Base-by-base conservation (phyloP, 2,329 filamentous ascomycete species). In the Fusarium anthophilum region DNA sequence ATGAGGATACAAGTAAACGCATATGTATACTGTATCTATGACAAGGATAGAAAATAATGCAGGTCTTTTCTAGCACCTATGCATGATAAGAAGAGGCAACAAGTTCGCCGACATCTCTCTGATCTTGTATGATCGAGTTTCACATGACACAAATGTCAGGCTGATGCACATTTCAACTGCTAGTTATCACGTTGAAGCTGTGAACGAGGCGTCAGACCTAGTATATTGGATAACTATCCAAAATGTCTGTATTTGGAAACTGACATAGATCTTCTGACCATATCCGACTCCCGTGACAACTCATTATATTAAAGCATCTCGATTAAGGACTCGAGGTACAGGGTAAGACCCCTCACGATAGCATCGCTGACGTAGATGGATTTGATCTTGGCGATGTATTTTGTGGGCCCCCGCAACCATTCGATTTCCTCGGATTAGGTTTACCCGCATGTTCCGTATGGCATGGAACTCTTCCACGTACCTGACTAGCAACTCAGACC, bases 351-450 rank as follows among this genome's bases (percentile, higher is more conserved):
- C 22, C 56, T 66, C 63, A 30, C 37, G 72, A 74, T 66, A 56
- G 68, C 65, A 41, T 72, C 72, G 56, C 68, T 74, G 72, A 75
- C 72, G 72, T 74, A 65, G 55, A n/a, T 39, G 54, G 14, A 37
- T 35, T 68, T 38, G 24, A 53, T n/a, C 39, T 39, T 50, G 60
- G 44, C 43, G 28, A 37, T 47, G 28, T n/a, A n/a, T 39, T 26
- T 53, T 60, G 73, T 74, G 70, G 66, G 73, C 37, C 51, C 12
- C 20, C 14, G 8, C 51, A 12, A n/a, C 11, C 35, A 54, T 39
- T 39, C 10, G 15, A 54, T 54, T 39, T 44, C 24, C 13, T 41
- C 63, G 54, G 56, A 66, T 44, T 50, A 67, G 41, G 70, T 76
- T 76, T 76, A 74, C 73, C 72, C 73, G 73, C 35, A 44, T 60